Conservation (phyloP, 1,139 yeast genomes). For the Suhomyces choctaworum region DNA sequence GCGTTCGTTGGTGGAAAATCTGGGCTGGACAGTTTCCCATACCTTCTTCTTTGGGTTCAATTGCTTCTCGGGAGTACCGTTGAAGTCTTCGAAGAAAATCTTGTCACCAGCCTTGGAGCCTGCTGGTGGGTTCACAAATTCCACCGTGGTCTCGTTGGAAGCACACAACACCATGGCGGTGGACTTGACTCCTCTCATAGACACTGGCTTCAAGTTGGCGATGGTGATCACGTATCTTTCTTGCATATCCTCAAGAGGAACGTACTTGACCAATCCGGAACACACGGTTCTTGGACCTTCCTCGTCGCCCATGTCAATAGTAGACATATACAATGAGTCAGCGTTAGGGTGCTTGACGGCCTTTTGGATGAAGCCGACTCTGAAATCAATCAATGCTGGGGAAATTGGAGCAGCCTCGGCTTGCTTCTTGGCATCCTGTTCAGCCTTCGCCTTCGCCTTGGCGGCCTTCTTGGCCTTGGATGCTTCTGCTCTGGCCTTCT, state of each 20-base stretch:
- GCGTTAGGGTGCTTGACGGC: conserved; percentile 98
- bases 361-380: conserved; percentile 96
- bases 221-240: conserved; percentile 52
- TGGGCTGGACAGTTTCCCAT: conserved; percentile 94
- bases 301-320: conserved; percentile 94
- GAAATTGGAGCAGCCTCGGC: conserved; percentile 61
- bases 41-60: conserved; percentile 98
- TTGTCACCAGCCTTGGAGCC: conserved; percentile 97
- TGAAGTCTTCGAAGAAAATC: conserved; percentile 87
- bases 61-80: conserved; percentile 86
- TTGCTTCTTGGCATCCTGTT: conserved; percentile 53
- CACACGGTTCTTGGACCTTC: conserved; percentile 98
- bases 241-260: conserved; percentile 50
- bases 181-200: conserved; percentile 76
- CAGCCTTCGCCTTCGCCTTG: conserved; percentile 66
- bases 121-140: conserved; percentile 92
- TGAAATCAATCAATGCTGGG: conserved; percentile 85
- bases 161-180: conserved; percentile 98
- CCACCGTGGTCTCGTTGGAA: conserved; percentile 66
- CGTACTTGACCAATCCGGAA: conserved; percentile 76
- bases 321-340: conserved; percentile 91
- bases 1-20: conserved; percentile 74
- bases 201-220: conserved; percentile 63
- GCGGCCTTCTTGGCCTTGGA: conserved; percentile 78
- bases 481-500: conserved; percentile 55